Percentiles rank a stretch among this genome's conserved stretches.
Conservation (phyloP, 352 stramenopile genomes). For the Pythium plurisporium region DNA sequence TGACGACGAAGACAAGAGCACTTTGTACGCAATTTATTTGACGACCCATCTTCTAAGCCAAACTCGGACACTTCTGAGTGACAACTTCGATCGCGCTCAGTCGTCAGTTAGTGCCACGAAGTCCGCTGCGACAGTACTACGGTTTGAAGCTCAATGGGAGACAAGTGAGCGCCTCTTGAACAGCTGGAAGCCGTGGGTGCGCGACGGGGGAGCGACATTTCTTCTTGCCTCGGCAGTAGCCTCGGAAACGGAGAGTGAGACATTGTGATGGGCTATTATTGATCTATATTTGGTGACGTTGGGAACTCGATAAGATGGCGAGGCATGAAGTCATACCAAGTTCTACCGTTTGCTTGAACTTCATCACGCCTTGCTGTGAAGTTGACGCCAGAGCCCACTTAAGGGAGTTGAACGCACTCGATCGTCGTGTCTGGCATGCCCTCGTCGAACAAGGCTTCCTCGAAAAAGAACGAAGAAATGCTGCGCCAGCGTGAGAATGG, state of each 20-base stretch:
- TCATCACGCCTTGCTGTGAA: too few relatives aligned
- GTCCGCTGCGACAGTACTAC: constrained; percentile 8
- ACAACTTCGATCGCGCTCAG: neutral
- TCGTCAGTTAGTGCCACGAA: neutral
- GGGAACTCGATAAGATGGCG: constrained; percentile 5
- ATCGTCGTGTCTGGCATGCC: neutral
- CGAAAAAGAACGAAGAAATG: constrained; percentile 41
- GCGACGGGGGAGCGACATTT: constrained; percentile 39
- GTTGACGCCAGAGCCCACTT: neutral
- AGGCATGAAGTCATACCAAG: neutral
- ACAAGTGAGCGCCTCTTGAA: constrained; percentile 53
- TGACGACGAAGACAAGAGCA: constrained; percentile 4
- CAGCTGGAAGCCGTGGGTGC: constrained; percentile 60
- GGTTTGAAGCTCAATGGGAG: constrained; percentile 32
- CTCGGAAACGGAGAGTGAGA: neutral
- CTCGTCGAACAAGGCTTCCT: constrained; percentile 9
- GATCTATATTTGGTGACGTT: constrained; percentile 1
- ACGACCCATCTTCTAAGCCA: neutral
- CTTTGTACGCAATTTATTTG: constrained; percentile 34
- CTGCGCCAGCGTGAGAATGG: constrained; percentile 50
- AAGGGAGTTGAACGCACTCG: neutral
- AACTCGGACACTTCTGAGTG: neutral
- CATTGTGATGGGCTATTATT: constrained; percentile 9
- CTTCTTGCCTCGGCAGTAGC: constrained; percentile 20
- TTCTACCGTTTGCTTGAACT: too few relatives aligned